Evolutionary conservation across 2,329 filamentous ascomycete genomes (phyloP).

Genomic region (Ophiostoma triangulosporum): DNA sequence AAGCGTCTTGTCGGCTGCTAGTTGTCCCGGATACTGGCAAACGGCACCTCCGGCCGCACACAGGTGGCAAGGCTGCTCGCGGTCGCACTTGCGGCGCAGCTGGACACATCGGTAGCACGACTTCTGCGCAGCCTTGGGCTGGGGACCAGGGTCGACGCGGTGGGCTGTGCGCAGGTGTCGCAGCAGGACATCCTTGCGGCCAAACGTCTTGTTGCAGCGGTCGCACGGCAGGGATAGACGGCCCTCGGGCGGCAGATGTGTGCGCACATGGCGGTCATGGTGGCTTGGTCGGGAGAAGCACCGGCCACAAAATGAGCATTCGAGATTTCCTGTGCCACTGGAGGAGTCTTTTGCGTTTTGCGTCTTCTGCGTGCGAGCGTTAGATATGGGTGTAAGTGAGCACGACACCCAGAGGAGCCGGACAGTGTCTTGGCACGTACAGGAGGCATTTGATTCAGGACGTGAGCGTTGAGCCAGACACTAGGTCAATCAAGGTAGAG

Average conservation of each 20-base stretch:
- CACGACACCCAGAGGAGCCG: not conserved
- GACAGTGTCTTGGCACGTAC: not conserved
- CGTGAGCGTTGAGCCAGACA: too few relatives aligned
- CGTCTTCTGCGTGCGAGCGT: not conserved
- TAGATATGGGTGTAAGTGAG: not conserved
- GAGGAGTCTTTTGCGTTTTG: not conserved
- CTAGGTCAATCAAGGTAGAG: too few relatives aligned
- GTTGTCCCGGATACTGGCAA: constrained; percentile 10
- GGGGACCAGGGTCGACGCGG: constrained; percentile 11
- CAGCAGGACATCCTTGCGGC: constrained; percentile 18
- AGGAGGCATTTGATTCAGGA: too few relatives aligned
- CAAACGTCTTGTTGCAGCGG: constrained; percentile 15
- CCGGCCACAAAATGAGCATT: constrained; percentile 16
- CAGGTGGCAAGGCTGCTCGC: constrained; percentile 15
- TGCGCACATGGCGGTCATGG: constrained; percentile 18
- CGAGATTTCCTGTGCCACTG: not conserved
- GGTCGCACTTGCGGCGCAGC: constrained; percentile 18
- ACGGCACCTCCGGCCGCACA: constrained; percentile 12
- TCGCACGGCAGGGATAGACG: constrained; percentile 14
- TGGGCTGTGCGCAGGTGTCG: constrained; percentile 18
- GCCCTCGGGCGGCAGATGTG: constrained; percentile 16
- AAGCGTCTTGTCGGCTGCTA: not conserved
- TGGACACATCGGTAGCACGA: constrained; percentile 20
- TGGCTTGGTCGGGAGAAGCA: constrained; percentile 18
- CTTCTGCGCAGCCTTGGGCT: constrained; percentile 13